Evolutionary conservation across 108 stramenopile species (phyloP).

Genomic region (Skeletonema potamos): DNA sequence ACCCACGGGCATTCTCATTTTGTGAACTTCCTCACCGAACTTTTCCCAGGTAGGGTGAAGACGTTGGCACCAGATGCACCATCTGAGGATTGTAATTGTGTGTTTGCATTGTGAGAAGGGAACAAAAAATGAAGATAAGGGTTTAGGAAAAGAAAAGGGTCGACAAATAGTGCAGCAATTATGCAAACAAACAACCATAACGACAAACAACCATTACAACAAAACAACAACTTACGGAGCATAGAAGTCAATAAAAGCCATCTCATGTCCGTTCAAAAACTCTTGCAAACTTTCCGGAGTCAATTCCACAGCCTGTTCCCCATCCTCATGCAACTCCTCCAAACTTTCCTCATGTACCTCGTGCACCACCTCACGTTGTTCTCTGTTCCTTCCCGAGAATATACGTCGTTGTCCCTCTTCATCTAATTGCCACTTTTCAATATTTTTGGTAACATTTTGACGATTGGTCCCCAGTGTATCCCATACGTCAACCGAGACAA

Average conservation of each 20-base stretch:
- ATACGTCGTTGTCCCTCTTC: slow-evolving; percentile 65
- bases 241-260: slow-evolving; percentile 84
- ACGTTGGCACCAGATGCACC: slow-evolving; percentile 95
- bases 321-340: slow-evolving; percentile 48
- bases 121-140: neutral
- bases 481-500: slow-evolving; percentile 87
- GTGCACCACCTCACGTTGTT: slow-evolving; percentile 76
- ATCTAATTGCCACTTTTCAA: slow-evolving; percentile 96
- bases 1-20: slow-evolving; percentile 67
- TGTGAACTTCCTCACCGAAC: slow-evolving; percentile 66
- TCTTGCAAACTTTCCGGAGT: slow-evolving; percentile 52
- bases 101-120: neutral
- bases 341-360: slow-evolving; percentile 83
- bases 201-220: neutral
- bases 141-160: neutral
- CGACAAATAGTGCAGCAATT: neutral
- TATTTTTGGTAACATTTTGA: slow-evolving; percentile 95
- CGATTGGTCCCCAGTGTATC: slow-evolving; percentile 92
- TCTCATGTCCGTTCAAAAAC: slow-evolving; percentile 64
- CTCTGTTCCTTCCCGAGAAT: slow-evolving; percentile 91
- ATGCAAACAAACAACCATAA: neutral
- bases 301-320: slow-evolving; percentile 65
- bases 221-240: slow-evolving; percentile 77
- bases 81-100: slow-evolving; percentile 12
- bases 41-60: slow-evolving; percentile 96